Base-by-base conservation (phyloP, 2,329 filamentous ascomycete species). In the Claviceps quebecensis region DNA sequence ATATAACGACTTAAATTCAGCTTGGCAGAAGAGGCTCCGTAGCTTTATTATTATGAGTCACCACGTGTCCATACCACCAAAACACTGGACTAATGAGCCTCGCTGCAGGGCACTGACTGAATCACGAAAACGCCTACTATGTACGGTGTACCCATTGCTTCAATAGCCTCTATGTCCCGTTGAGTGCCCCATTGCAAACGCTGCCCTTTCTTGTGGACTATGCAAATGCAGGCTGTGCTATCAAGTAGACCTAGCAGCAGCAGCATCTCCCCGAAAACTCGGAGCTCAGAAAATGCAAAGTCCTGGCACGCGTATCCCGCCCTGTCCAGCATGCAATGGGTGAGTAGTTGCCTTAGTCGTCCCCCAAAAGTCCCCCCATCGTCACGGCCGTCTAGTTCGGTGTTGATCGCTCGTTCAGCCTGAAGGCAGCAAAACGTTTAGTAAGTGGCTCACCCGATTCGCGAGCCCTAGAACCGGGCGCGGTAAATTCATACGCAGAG, bases 341-440 rank as follows among this genome's bases (percentile, higher is more conserved):
- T 16, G 41, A 13, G 13, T 34, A 26, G 37, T 22, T 7, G n/a
- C 5, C 38, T 44, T 11, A 13, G 16, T 7, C 41, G 38, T 14
- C 17, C 9, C 39, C 9, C 9, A 4, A n/a, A 7, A 14, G 3
- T 19, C 11, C 17, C 11, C 22, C 14, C n/a, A 44, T 38, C 40
- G 37, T n/a, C n/a, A 11, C 8, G 38, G 16, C 34, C 23, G 38
- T 48, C 41, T 45, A 48, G 3, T 47, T 45, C 44, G 50, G 47
- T 45, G 39, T 47, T 45, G 44, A 60, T 52, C 61, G 62, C 56
- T 73, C 71, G 62, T 75, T 78, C 67, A 78, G 73, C 74, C 78
- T 81, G 75, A 80, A 76, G 69, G 76, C 74, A 75, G 76, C 76
- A 77, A 81, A 75, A 70, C 76, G 72, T 72, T 81, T 81, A 80